Evolutionary conservation across 371 early-diverging fungal species (phyloP), one percentile per base, ranked within the genome.

Genomic region (Entomophthora muscae): DNA sequence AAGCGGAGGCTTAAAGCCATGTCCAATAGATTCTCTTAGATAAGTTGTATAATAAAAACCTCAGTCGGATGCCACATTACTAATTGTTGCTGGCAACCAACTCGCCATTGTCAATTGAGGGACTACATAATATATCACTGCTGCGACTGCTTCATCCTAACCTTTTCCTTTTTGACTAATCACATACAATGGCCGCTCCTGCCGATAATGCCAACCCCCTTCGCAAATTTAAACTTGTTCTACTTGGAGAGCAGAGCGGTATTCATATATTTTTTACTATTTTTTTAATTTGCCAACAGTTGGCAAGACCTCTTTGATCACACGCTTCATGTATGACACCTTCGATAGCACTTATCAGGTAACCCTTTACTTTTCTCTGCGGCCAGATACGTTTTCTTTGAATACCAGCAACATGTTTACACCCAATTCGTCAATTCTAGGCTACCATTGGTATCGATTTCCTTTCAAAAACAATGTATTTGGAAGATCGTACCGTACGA

Each of bases 381-480:
- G n/a, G n/a, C n/a, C 57, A 57, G 65, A 56, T 23, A 28, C n/a
- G 57, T 29, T 29, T 63, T 69, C 21, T 28, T 51, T 69, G n/a
- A n/a, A n/a, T n/a, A n/a, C n/a, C n/a, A n/a, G n/a, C n/a, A n/a
- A n/a, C n/a, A 30, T 59, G 7, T 57, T 57, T 59, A 7, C 26
- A 27, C 53, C 10, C 23, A 28, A 52, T 51, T 60, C 55, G 54
- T 21, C 12, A 66, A 62, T 53, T 28, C 28, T 69, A 96, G 85
- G 98, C 99, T 3, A 99, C 99, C 12, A 99, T 99, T 66, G 99
- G 99, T 66, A 97, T 99, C 65, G 99, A 99, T 75, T 99, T 98
- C 74, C 72, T 98, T 67, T 93, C 92, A 52, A 99, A 99, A 78
- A 99, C 99, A 22, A 91, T 99, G 88, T 90, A 92, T 70, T 75